Base-by-base conservation (phyloP, 2,329 filamentous ascomycete species). In the Dothiorella sarmentorum region DNA sequence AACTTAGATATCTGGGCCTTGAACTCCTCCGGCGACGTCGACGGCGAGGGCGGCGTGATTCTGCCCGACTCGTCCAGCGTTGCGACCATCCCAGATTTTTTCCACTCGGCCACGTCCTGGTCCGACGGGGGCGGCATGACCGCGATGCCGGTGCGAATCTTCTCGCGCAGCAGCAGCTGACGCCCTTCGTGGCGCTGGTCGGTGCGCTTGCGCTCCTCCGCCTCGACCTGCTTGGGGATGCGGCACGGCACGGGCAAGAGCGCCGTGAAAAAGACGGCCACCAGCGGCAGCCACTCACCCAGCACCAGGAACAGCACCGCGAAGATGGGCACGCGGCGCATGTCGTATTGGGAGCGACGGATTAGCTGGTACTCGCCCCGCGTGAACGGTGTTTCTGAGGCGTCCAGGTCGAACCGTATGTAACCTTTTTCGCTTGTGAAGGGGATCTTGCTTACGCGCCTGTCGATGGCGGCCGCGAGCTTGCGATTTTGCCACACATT, bases 281-380 rank as follows among this genome's bases (percentile, higher is more conserved):
- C 74, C 5, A 97, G 69, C 0, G 92, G 91, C 1, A 92, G 90
- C 75, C 96, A 87, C 74, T 97, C 93, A 24, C 91, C 93, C 69
- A 89, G 90, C 15, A 96, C 62, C 1, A 93, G 67, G 6, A 96
- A 79, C 51, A 97, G 76, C 3, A 96, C 61, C 0, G 78, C 86
- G 70, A 99, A 97, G 1, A 89, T 72, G 0, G 92, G 90, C 55
- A 97, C 78, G 22, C 91, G 86, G n/a, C 84, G 76, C 44, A 90
- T 75, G 71, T 97, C 94, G 66, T 88, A 82, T 40, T 79, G 77
- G 40, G 85, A 86, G 60, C 93, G 83, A 61, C 77, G 76, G 52
- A 88, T 73, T 2, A 96, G 80, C 63, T 92, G 86, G 75, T 87
- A 88, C 61, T 90, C 83, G 1, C 85, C 81, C 37, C 91, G 83